phyloP scores from a whole-genome alignment of 1,139 yeast genomes.

The Protomyces pachydermus region DNA sequence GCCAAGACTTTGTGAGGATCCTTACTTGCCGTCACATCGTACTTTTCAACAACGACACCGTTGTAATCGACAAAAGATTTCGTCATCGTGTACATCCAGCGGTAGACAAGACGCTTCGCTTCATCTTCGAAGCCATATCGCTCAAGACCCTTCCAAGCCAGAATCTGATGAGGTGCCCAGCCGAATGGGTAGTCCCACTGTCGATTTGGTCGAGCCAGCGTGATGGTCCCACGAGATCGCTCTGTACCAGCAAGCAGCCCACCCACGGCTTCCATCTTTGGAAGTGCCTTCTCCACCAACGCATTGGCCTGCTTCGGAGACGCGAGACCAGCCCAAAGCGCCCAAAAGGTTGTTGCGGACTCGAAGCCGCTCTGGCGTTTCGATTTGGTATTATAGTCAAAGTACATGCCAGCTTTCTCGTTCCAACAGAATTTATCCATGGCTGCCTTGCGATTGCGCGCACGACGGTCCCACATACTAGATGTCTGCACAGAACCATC shows the following conservation, averaged over 20 bases:
- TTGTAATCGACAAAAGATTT: slow-evolving; percentile 88
- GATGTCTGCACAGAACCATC: slow-evolving; percentile 47
- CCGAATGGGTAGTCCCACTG: slow-evolving; percentile 99
- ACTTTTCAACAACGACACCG: slow-evolving; percentile 94
- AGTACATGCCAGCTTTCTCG: slow-evolving; percentile 69
- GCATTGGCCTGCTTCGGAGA: slow-evolving; percentile 65
- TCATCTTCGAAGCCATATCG: slow-evolving; percentile 66
- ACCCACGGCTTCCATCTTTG: slow-evolving; percentile 75
- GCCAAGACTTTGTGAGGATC: slow-evolving; percentile 93
- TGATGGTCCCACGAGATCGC: slow-evolving; percentile 66
- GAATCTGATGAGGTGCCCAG: slow-evolving; percentile 97
- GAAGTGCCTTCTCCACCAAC: slow-evolving; percentile 57
- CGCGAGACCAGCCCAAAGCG: slow-evolving; percentile 80
- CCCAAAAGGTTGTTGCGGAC: slow-evolving; percentile 89
- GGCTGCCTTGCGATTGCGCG: slow-evolving; percentile 51
- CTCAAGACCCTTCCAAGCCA: slow-evolving; percentile 83
- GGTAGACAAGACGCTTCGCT: slow-evolving; percentile 68
- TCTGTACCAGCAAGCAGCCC: slow-evolving; percentile 86
- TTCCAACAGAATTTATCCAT: slow-evolving; percentile 80
- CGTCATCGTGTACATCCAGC: slow-evolving; percentile 89
- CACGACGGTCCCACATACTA: slow-evolving; percentile 56
- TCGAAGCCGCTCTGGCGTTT: slow-evolving; percentile 62
- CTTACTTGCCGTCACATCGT: slow-evolving; percentile 75
- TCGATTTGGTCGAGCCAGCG: slow-evolving; percentile 69
- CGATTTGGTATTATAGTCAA: slow-evolving; percentile 70